phyloP scores from a whole-genome alignment of 192 early-diverging fungal species.

The Coemansia sp. region DNA sequence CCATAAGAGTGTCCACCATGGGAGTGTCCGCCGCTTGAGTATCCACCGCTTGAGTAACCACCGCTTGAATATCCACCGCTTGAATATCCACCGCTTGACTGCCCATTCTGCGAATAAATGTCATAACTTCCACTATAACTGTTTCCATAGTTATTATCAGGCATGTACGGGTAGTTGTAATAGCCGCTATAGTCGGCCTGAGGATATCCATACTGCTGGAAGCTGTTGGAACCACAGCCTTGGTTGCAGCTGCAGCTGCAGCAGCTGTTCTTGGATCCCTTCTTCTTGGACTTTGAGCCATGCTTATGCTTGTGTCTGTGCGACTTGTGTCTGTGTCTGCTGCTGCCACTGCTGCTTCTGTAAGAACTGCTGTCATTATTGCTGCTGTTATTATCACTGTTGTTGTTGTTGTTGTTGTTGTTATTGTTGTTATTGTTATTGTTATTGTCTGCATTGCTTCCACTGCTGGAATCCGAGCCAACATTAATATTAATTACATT shows the following conservation, averaged over 20 bases:
- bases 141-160: too few relatives aligned
- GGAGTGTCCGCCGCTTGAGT: too few relatives aligned
- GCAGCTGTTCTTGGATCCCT: not conserved
- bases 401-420: not conserved
- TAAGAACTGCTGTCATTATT: not conserved
- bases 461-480: not conserved
- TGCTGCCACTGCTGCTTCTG: too few relatives aligned
- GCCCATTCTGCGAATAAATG: too few relatives aligned
- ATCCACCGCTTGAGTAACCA: too few relatives aligned
- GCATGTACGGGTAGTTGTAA: not conserved
- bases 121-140: too few relatives aligned
- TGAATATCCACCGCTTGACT: too few relatives aligned
- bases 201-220: not conserved
- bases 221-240: not conserved
- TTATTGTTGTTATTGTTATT: not conserved
- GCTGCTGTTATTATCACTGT: not conserved
- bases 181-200: not conserved
- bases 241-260: constrained; percentile 1
- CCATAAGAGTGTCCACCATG: too few relatives aligned
- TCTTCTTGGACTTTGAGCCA: not conserved
- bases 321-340: not conserved
- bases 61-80: too few relatives aligned
- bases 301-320: not conserved
- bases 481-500: not conserved
- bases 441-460: not conserved